phyloP scores from a whole-genome alignment of 2,329 filamentous ascomycete species.

The Phialophora expanda region DNA sequence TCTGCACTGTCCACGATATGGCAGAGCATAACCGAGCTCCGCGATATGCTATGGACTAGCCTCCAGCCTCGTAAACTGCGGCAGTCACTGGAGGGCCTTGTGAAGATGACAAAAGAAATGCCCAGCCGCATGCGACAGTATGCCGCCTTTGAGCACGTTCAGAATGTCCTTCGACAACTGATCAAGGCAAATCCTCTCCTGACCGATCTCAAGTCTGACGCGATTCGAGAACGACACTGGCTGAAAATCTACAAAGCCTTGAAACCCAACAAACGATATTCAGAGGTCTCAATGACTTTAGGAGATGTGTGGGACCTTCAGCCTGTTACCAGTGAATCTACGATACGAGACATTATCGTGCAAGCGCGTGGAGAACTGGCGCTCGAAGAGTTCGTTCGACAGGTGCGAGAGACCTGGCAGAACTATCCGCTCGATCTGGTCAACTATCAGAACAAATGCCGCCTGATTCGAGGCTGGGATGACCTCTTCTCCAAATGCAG shows the following conservation, averaged over 20 bases:
- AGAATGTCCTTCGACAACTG: slow-evolving; percentile 83
- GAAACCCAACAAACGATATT: slow-evolving; percentile 91
- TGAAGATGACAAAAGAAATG: slow-evolving; percentile 99
- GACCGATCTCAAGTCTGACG: slow-evolving; percentile 91
- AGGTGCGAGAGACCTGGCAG: slow-evolving; percentile 95
- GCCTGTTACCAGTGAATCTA: slow-evolving; percentile 79
- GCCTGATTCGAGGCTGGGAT: slow-evolving; percentile 96
- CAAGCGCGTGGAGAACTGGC: slow-evolving; percentile 99
- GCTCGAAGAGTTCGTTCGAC: slow-evolving; percentile 93
- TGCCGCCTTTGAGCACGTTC: slow-evolving; percentile 98
- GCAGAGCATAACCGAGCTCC: slow-evolving; percentile 91
- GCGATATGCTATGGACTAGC: slow-evolving; percentile 91
- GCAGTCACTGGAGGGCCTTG: slow-evolving; percentile 83
- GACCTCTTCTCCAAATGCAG: slow-evolving; percentile 98
- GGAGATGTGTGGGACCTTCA: slow-evolving; percentile 99
- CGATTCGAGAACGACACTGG: slow-evolving; percentile 96
- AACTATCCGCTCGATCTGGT: slow-evolving; percentile 93
- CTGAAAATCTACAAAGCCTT: slow-evolving; percentile 96
- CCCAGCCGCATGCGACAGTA: slow-evolving; percentile 98
- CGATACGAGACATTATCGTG: slow-evolving; percentile 90
- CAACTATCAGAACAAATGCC: slow-evolving; percentile 97
- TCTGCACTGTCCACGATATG: slow-evolving; percentile 93
- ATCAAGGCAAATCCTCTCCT: slow-evolving; percentile 90
- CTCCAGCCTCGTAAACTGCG: slow-evolving; percentile 94
- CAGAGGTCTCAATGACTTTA: slow-evolving; percentile 90